phyloP scores from a whole-genome alignment of 202 grass and related monocot species.

The Cymbopogon flexuosus region DNA sequence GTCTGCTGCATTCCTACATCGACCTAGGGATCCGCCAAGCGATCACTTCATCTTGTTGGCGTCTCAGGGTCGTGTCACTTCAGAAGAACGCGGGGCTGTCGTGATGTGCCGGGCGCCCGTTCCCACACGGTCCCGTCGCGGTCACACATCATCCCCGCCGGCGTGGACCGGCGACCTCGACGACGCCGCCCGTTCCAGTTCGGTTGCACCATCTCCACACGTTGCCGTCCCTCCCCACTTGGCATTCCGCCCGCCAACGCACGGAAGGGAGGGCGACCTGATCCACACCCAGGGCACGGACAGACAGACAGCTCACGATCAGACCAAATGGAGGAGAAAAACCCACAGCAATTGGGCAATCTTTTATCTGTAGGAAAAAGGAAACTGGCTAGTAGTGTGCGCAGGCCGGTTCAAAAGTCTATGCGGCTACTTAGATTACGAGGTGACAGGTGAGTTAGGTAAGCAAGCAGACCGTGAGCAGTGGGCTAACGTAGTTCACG shows the following conservation, averaged over 20 bases:
- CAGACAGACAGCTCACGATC: constrained; percentile 20
- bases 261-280: neutral
- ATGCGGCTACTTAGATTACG: neutral
- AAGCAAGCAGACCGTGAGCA: neutral
- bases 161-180: constrained; percentile 40
- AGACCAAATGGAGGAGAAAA: neutral
- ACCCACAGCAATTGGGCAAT: neutral
- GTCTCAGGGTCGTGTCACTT: neutral
- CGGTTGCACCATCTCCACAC: constrained; percentile 14
- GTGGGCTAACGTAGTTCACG: neutral
- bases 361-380: neutral
- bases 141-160: neutral
- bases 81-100: constrained; percentile 8
- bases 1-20: neutral
- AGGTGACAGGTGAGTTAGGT: neutral
- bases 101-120: constrained; percentile 30
- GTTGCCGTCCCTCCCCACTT: neutral
- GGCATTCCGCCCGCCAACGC: constrained; percentile 9
- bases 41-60: neutral
- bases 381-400: neutral
- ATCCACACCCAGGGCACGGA: constrained; percentile 3
- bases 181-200: neutral
- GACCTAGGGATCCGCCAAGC: neutral
- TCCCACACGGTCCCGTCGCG: constrained; percentile 34
- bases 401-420: neutral